phyloP scores from a whole-genome alignment of 2,329 filamentous ascomycete species.

The Fusarium sp. region DNA sequence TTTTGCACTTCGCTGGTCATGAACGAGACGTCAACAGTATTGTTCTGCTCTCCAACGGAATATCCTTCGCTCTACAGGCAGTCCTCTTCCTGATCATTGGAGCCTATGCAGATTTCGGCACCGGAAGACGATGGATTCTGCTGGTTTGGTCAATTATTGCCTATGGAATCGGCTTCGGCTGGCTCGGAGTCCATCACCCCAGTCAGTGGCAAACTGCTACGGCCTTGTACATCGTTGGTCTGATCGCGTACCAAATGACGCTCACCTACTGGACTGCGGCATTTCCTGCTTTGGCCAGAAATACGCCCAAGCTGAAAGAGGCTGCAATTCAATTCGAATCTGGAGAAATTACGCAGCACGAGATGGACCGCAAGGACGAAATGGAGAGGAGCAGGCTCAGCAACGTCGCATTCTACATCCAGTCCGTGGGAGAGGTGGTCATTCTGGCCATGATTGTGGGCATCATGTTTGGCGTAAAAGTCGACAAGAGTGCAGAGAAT shows the following conservation, averaged over 20 bases:
- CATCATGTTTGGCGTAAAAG: constrained; percentile 69
- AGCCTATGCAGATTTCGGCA: constrained; percentile 71
- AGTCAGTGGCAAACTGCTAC: constrained; percentile 69
- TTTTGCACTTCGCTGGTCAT: constrained; percentile 66
- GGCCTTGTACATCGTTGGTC: constrained; percentile 73
- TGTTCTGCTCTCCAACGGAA: constrained; percentile 73
- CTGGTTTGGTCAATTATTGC: constrained; percentile 70
- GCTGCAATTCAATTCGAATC: constrained; percentile 46
- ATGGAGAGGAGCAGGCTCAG: constrained; percentile 72
- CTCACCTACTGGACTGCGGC: constrained; percentile 77
- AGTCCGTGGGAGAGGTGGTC: constrained; percentile 70
- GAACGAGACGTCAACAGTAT: constrained; percentile 72
- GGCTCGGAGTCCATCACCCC: constrained; percentile 71
- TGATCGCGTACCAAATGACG: constrained; percentile 74
- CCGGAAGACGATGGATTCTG: constrained; percentile 71
- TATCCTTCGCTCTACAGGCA: constrained; percentile 75
- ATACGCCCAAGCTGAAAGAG: constrained; percentile 49
- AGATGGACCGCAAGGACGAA: constrained; percentile 70
- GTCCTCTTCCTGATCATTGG: constrained; percentile 65
- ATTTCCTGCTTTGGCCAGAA: constrained; percentile 54
- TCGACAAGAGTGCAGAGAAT: constrained; percentile 66
- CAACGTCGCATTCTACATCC: constrained; percentile 73
- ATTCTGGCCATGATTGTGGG: constrained; percentile 74
- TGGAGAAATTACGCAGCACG: constrained; percentile 64
- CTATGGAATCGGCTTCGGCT: constrained; percentile 73